phyloP scores from a whole-genome alignment of 345 rosid species.

The Populus tremula region DNA sequence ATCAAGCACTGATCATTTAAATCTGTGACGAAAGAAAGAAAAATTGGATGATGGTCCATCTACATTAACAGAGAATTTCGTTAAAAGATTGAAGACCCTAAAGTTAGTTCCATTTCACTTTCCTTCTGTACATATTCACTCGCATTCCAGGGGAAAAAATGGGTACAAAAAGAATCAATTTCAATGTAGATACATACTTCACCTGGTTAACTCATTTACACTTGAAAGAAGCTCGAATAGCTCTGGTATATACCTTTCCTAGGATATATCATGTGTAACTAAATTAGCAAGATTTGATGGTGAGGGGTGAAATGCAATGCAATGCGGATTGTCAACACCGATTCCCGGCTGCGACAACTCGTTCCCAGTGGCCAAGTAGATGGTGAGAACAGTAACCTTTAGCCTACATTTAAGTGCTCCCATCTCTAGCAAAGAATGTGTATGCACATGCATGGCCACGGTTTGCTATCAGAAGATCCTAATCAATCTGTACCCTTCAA shows the following conservation, averaged over 20 bases:
- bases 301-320: conserved; percentile 2
- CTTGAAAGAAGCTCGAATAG: conserved; percentile 16
- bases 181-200: background rate
- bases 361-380: background rate
- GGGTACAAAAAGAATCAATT: conserved; percentile 28
- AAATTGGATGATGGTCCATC: background rate
- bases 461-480: conserved; percentile 18
- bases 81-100: background rate
- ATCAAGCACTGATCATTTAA: background rate
- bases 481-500: conserved; percentile 31
- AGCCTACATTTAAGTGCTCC: background rate
- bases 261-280: conserved; percentile 11
- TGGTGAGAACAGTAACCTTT: background rate
- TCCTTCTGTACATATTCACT: conserved; percentile 10
- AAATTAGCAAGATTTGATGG: conserved; percentile 23
- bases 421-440: conserved; percentile 15
- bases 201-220: conserved; percentile 34
- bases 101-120: conserved; percentile 6
- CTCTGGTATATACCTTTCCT: conserved; percentile 16
- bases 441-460: conserved; percentile 24
- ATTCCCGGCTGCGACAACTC: conserved; percentile 3
- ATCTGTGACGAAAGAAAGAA: background rate
- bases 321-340: background rate
- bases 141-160: conserved; percentile 4
- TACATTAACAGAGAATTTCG: background rate